A percentile compares a stretch with the other conserved stretches of the same genome.
Conservation (phyloP, 192 early-diverging fungal genomes). For the Coemansia sp. region DNA sequence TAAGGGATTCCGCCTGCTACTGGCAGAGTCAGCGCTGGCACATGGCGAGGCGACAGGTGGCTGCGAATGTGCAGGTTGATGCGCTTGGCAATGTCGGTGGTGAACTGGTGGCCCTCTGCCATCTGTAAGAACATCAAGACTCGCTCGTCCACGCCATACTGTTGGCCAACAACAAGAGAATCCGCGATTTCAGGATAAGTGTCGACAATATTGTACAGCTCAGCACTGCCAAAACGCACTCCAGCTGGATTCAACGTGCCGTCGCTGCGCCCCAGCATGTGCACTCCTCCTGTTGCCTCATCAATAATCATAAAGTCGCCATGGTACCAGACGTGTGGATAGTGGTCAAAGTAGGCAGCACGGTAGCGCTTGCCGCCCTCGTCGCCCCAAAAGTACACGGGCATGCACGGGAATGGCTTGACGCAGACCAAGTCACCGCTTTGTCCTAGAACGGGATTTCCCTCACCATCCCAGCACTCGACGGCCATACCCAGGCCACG, state of each 20-base stretch:
- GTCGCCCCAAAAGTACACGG: slow-evolving; percentile 94
- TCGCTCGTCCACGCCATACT: slow-evolving; percentile 81
- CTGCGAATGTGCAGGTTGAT: slow-evolving; percentile 80
- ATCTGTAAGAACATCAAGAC: slow-evolving; percentile 92
- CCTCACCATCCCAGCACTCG: slow-evolving; percentile 80
- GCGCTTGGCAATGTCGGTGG: slow-evolving; percentile 63
- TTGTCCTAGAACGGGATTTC: slow-evolving; percentile 66
- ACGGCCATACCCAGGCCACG: slow-evolving; percentile 92
- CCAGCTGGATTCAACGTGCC: slow-evolving; percentile 93
- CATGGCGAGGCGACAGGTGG: slow-evolving; percentile 88
- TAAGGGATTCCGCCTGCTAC: slow-evolving; percentile 85
- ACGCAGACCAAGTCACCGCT: slow-evolving; percentile 93
- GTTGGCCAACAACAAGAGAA: slow-evolving; percentile 89
- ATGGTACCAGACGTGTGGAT: slow-evolving; percentile 91
- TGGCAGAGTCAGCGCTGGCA: slow-evolving; percentile 83
- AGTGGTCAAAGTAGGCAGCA: slow-evolving; percentile 86
- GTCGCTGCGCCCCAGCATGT: slow-evolving; percentile 94
- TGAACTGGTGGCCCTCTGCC: slow-evolving; percentile 63
- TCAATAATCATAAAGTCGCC: slow-evolving; percentile 93
- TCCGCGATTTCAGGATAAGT: slow-evolving; percentile 82
- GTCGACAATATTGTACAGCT: slow-evolving; percentile 93
- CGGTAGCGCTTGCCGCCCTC: slow-evolving; percentile 72
- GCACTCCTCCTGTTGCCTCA: slow-evolving; percentile 81
- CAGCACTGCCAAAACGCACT: slow-evolving; percentile 91
- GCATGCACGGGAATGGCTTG: slow-evolving; percentile 96